Percentiles rank a stretch among this genome's conserved stretches.
phyloP scores from a whole-genome alignment of 108 stramenopile species.

The Conticribra weissflogii region DNA sequence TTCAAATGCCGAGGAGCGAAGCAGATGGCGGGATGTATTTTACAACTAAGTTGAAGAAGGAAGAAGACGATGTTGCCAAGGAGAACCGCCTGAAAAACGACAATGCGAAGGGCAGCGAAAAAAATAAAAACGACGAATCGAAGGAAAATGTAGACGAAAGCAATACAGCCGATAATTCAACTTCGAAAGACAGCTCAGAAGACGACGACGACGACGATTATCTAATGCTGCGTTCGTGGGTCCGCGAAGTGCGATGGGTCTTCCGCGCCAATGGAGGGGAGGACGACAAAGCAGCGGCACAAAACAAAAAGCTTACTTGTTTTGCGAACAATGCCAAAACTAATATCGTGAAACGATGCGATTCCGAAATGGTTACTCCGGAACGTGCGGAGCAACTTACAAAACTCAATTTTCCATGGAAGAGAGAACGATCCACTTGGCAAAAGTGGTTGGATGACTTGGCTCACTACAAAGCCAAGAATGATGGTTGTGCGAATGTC shows the following conservation, averaged over 20 bases:
- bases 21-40: neutral
- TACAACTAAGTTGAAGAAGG: neutral
- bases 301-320: neutral
- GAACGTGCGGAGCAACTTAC: constrained; percentile 13
- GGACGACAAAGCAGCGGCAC: neutral
- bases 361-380: constrained; percentile 17
- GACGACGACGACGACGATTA: neutral
- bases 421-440: constrained; percentile 8
- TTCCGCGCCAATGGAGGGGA: constrained; percentile 2
- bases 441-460: constrained; percentile 39
- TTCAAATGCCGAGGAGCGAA: neutral
- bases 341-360: constrained; percentile 4
- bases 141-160: constrained; percentile 8
- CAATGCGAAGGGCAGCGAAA: too few relatives aligned
- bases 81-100: neutral
- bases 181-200: neutral
- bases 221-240: constrained; percentile 27
- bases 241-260: constrained; percentile 26
- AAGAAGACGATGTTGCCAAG: neutral
- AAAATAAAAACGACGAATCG: neutral
- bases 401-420: constrained; percentile 24
- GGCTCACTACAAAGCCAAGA: constrained; percentile 29
- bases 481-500: constrained; percentile 26
- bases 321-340: neutral
- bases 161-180: neutral